A percentile compares a stretch with the other conserved stretches of the same genome.
These are phyloP conservation scores for Graphium sp. DNA, from an alignment of 2,329 filamentous ascomycete species.

Conservation along the genomic window DNA sequence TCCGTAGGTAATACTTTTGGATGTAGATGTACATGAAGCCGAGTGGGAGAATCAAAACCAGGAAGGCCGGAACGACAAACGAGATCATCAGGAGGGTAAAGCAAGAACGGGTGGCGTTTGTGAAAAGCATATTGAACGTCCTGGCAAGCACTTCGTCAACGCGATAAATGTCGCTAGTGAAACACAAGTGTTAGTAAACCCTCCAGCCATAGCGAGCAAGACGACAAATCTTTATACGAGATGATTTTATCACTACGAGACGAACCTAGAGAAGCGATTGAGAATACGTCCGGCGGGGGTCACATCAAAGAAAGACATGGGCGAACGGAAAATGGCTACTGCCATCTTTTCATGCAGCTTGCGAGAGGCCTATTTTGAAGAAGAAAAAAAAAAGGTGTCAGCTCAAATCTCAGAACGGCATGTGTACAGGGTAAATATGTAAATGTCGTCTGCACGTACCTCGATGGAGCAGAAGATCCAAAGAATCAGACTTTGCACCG, in stretches of 20 bases:
- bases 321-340: constrained; percentile 88
- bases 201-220: too few species aligned
- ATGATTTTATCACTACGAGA: too few species aligned
- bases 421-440: too few species aligned
- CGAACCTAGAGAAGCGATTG: constrained; percentile 84
- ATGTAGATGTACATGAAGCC: constrained; percentile 75
- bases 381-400: constrained; percentile 5
- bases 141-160: constrained; percentile 89
- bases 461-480: constrained; percentile 99
- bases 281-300: constrained; percentile 92
- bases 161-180: constrained; percentile 51
- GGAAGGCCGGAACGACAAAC: constrained; percentile 62
- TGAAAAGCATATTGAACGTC: constrained; percentile 94
- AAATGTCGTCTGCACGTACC: constrained; percentile 28
- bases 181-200: constrained; percentile 1
- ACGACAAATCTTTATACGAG: too few species aligned
- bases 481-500: constrained; percentile 81
- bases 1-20: constrained; percentile 91
- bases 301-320: constrained; percentile 98
- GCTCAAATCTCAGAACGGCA: background rate
- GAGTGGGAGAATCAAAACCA: constrained; percentile 67
- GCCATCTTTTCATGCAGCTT: constrained; percentile 97
- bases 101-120: constrained; percentile 53
- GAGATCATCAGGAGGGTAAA: constrained; percentile 85
- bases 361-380: constrained; percentile 60